Conservation (phyloP, 495 filamentous ascomycete species). For the Hypoxylon cercidicola region DNA sequence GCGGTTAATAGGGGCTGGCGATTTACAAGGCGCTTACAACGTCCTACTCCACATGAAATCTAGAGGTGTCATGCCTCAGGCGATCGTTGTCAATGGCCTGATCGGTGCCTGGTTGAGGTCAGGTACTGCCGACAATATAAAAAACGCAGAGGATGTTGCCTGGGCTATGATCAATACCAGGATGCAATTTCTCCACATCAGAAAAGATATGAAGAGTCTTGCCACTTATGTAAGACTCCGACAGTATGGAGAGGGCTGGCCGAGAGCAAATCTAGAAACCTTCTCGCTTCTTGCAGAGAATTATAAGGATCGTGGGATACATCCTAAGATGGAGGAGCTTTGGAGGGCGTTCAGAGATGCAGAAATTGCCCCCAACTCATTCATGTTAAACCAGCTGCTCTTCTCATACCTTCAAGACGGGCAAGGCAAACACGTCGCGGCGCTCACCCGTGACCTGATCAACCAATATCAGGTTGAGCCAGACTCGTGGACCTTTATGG, state of each 20-base stretch:
- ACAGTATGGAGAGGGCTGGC: constrained; percentile 45
- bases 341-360: constrained; percentile 65
- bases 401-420: constrained; percentile 66
- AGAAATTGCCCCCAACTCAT: constrained; percentile 71
- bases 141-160: constrained; percentile 74
- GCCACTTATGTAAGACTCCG: constrained; percentile 49
- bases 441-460: constrained; percentile 62
- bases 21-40: constrained; percentile 72
- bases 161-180: constrained; percentile 80
- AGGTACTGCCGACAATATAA: constrained; percentile 59
- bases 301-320: constrained; percentile 70
- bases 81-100: constrained; percentile 79
- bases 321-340: constrained; percentile 65
- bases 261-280: constrained; percentile 74
- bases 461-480: constrained; percentile 58
- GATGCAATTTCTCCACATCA: constrained; percentile 64
- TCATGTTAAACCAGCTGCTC: constrained; percentile 80
- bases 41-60: constrained; percentile 76
- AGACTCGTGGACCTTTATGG: constrained; percentile 75
- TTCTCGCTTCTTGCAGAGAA: constrained; percentile 79
- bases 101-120: constrained; percentile 78
- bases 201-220: constrained; percentile 46
- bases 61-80: constrained; percentile 69
- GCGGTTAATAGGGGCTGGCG: constrained; percentile 76
- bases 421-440: constrained; percentile 61